phyloP scores from a whole-genome alignment of 352 stramenopile species.

The Peronospora tabacina region DNA sequence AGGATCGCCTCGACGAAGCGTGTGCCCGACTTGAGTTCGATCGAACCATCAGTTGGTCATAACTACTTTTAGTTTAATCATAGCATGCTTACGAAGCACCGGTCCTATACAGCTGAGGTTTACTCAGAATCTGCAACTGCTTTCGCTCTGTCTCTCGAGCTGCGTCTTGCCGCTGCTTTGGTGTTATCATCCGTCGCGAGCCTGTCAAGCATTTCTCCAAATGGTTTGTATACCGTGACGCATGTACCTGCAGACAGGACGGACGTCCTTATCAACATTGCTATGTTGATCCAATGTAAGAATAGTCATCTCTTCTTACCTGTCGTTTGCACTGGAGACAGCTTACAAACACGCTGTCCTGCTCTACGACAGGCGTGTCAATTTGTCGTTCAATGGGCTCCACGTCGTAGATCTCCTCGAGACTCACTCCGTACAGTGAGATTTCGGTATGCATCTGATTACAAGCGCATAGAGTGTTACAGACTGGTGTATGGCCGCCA shows the following conservation, averaged over 20 bases:
- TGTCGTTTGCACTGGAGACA: conserved; percentile 61
- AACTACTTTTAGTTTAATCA: conserved; percentile 1
- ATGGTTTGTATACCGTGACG: conserved; percentile 60
- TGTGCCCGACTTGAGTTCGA: conserved; percentile 48
- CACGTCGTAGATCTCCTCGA: conserved; percentile 71
- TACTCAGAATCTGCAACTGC: conserved; percentile 30
- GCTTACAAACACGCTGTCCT: conserved; percentile 53
- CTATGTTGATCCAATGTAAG: not conserved
- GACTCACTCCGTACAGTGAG: conserved; percentile 47
- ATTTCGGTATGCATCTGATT: conserved; percentile 55
- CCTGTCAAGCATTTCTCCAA: conserved; percentile 69
- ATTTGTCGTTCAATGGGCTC: conserved; percentile 39
- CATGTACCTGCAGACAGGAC: conserved; percentile 37
- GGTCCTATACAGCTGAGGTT: conserved; percentile 25
- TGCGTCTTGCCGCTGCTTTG: conserved; percentile 32
- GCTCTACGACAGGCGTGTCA: conserved; percentile 28
- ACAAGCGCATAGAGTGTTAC: not conserved
- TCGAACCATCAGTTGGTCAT: conserved; percentile 8
- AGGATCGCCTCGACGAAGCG: conserved; percentile 25
- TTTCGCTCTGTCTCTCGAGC: conserved; percentile 31
- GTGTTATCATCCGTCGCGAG: conserved; percentile 36
- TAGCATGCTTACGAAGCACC: conserved; percentile 7
- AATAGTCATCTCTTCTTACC: conserved; percentile 50
- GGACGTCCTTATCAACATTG: not conserved
- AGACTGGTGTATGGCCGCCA: not conserved